These are phyloP conservation scores for Penicillium sp. DNA, from an alignment of 2,329 filamentous ascomycete genomes.

Conservation along the genomic window DNA sequence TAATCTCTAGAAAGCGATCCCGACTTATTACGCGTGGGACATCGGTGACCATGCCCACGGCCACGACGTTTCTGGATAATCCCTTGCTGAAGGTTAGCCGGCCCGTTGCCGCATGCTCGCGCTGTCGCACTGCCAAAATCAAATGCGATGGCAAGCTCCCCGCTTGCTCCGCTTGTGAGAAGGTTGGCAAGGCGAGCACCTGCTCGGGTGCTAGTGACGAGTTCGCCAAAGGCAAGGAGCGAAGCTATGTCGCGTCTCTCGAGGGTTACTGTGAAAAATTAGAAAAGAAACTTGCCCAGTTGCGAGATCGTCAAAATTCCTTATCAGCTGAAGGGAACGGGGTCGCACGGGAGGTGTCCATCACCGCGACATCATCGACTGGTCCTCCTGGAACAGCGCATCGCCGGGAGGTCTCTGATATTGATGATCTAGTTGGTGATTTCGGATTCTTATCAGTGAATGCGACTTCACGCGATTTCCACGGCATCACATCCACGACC, in stretches of 20 bases:
- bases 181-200: conserved; percentile 79
- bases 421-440: conserved; percentile 89
- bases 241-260: conserved; percentile 95
- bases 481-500: conserved; percentile 83
- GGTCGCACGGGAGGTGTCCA: conserved; percentile 35
- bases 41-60: conserved; percentile 31
- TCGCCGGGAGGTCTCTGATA: conserved; percentile 74
- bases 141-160: conserved; percentile 98
- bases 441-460: conserved; percentile 95
- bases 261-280: conserved; percentile 88
- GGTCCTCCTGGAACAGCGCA: conserved; percentile 40
- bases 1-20: background rate
- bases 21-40: background rate
- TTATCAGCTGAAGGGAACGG: conserved; percentile 28
- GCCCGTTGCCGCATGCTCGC: conserved; percentile 76
- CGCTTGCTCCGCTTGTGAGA: conserved; percentile 92
- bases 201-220: conserved; percentile 96
- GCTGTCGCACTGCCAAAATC: conserved; percentile 89
- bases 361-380: conserved; percentile 34
- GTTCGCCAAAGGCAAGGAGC: conserved; percentile 91
- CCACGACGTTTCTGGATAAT: conserved; percentile 39
- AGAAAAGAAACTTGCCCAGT: conserved; percentile 67
- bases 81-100: conserved; percentile 63
- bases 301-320: conserved; percentile 33
- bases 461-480: conserved; percentile 90